These are phyloP conservation scores for Ustilago crameri DNA, from an alignment of 1,284 basidiomycete species.

Conservation along the genomic window DNA sequence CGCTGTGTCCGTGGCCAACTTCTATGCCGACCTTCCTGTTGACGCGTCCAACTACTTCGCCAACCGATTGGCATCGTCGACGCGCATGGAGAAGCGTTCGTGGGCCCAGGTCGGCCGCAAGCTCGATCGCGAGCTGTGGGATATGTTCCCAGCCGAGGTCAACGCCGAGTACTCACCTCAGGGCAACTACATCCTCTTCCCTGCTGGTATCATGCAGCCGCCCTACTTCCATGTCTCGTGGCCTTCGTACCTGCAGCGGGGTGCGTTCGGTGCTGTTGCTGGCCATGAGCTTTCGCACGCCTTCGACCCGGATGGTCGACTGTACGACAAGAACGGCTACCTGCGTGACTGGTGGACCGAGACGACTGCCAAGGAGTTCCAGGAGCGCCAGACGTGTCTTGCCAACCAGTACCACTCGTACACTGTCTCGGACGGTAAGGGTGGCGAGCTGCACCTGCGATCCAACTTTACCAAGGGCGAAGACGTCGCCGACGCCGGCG, in stretches of 20 bases:
- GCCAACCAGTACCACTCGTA: slow-evolving; percentile 87
- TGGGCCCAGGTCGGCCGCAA: slow-evolving; percentile 82
- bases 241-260: slow-evolving; percentile 89
- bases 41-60: slow-evolving; percentile 81
- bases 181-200: slow-evolving; percentile 85
- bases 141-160: slow-evolving; percentile 80
- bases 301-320: slow-evolving; percentile 88
- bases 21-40: slow-evolving; percentile 80
- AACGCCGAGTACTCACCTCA: slow-evolving; percentile 66
- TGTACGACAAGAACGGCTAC: slow-evolving; percentile 72
- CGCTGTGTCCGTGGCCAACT: slow-evolving; percentile 77
- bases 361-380: slow-evolving; percentile 83
- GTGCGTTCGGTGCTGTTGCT: slow-evolving; percentile 69
- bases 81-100: slow-evolving; percentile 70
- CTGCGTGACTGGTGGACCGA: slow-evolving; percentile 80
- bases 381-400: slow-evolving; percentile 85
- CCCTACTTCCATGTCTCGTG: slow-evolving; percentile 89
- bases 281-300: slow-evolving; percentile 76
- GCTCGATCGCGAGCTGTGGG: slow-evolving; percentile 83
- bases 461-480: slow-evolving; percentile 76
- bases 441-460: slow-evolving; percentile 83
- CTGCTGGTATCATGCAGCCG: slow-evolving; percentile 90
- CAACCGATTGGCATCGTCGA: slow-evolving; percentile 77
- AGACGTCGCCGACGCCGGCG: slow-evolving; percentile 75
- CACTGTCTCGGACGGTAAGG: slow-evolving; percentile 84